Evolutionary conservation across 2,329 filamentous ascomycete genomes (phyloP), one percentile per base, ranked within the genome.

Genomic region (Stagonosporopsis rhizophila): DNA sequence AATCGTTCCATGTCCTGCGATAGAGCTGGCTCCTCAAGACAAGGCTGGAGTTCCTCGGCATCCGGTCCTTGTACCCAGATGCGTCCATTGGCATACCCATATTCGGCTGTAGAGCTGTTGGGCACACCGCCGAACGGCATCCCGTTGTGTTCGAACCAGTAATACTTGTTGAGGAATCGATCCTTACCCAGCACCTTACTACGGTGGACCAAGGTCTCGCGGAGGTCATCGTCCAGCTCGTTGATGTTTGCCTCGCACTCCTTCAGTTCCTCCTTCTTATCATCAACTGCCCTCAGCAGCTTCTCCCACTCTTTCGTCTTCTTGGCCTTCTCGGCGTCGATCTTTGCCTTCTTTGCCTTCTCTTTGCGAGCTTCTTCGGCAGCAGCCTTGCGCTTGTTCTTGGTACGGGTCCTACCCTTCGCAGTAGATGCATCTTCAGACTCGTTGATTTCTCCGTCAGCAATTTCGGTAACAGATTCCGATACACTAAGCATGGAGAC

Each of bases 61-160:
- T 96, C 92, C 0, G 95, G 95, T 0, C 95, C 95, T 76, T 99
- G 95, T 14, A 99, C 88, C 95, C 95, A 99, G 53, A 99, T 84
- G 56, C 94, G 91, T 8, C 92, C 95, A 73, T 98, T 99, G 37
- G 94, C 93, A 72, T 98, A 99, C 8, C 86, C 88, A 20, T 94
- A 92, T 41, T 87, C 83, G 1, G 92, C 90, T 1, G 94, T 98
- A 15, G 93, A 97, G 75, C 92, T 96, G 62, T 85, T 86, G 0
- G 93, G 93, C 52, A 97, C 82, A 4, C 95, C 95, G 28, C 85
- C 92, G 69, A 94, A 96, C 0, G 95, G 95, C 93, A 98, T 98
- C 22, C 93, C 95, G 70, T 98, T 99, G 60, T 94, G 89, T 78
- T 99, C 95, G 75, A 98, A 97, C 94, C 95, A 99, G 81, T 96